phyloP scores from a whole-genome alignment of 2,329 filamentous ascomycete genomes.

The Metarhizium humberi region DNA sequence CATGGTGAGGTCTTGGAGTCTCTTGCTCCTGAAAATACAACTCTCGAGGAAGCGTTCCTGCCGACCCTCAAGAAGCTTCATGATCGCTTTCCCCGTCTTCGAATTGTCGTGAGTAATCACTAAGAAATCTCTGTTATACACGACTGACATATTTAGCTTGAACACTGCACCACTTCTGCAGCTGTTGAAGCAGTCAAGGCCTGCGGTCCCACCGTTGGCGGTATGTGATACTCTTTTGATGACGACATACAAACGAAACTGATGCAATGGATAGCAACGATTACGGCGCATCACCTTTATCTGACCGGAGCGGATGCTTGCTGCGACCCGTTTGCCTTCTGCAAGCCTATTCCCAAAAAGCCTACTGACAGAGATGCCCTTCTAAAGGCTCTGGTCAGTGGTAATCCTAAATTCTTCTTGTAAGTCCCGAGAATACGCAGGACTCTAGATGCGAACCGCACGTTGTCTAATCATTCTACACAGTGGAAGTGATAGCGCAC shows the following conservation, averaged over 20 bases:
- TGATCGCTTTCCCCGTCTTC: conserved; percentile 61
- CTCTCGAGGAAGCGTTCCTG: conserved; percentile 54
- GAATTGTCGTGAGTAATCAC: conserved; percentile 30
- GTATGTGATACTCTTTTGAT: conserved; percentile 13
- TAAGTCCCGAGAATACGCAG: conserved; percentile 18
- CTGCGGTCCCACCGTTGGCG: conserved; percentile 68
- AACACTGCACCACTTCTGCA: conserved; percentile 82
- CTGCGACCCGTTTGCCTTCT: conserved; percentile 56
- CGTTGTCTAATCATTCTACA: conserved; percentile 13
- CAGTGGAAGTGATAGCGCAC: conserved; percentile 50
- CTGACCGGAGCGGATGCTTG: conserved; percentile 64
- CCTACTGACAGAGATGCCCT: conserved; percentile 65
- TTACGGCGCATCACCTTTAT: conserved; percentile 80
- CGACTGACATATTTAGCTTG: conserved; percentile 30
- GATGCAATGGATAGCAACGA: conserved; percentile 35
- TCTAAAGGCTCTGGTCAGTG: conserved; percentile 51
- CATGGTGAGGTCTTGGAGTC: conserved; percentile 69
- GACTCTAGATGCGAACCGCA: neutral
- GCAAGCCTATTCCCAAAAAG: conserved; percentile 67
- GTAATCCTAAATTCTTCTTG: conserved; percentile 58
- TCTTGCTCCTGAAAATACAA: conserved; percentile 35
- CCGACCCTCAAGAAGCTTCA: conserved; percentile 71
- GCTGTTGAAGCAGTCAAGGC: conserved; percentile 68
- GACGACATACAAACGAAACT: neutral
- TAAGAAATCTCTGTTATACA: neutral